Conservation (phyloP, 108 stramenopile species). For the Skeletonema tropicum region DNA sequence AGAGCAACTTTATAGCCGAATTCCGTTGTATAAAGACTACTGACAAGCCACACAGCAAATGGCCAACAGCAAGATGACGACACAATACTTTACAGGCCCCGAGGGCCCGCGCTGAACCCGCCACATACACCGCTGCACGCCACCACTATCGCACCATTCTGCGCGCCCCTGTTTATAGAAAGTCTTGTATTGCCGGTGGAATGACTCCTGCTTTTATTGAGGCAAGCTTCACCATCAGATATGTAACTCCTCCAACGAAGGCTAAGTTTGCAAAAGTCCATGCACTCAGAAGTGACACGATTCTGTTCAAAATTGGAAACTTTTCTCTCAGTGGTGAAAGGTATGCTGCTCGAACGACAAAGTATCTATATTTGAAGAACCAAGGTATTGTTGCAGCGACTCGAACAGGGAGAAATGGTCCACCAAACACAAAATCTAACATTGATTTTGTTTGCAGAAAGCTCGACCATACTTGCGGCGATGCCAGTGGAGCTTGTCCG, state of each 20-base stretch:
- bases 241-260: constrained; percentile 26
- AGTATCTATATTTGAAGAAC: constrained; percentile 49
- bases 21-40: too few species aligned
- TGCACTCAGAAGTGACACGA: constrained; percentile 17
- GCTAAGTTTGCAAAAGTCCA: constrained; percentile 36
- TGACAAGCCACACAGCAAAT: too few species aligned
- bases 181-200: constrained; percentile 10
- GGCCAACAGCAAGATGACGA: too few species aligned
- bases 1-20: too few species aligned
- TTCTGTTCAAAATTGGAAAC: constrained; percentile 48
- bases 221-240: constrained; percentile 21
- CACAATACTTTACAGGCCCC: too few species aligned
- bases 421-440: constrained; percentile 50
- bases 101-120: too few species aligned
- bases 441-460: constrained; percentile 27
- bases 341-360: constrained; percentile 27
- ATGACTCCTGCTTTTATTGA: constrained; percentile 20
- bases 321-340: constrained; percentile 35
- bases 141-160: too few species aligned
- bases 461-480: constrained; percentile 20
- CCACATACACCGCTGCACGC: too few species aligned
- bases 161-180: too few species aligned
- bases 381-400: constrained; percentile 45
- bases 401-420: constrained; percentile 46
- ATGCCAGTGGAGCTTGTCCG: constrained; percentile 29